These are phyloP conservation scores for Dictyostelium purpureum DNA, from an alignment of 78 protist species.

Conservation along the genomic window DNA sequence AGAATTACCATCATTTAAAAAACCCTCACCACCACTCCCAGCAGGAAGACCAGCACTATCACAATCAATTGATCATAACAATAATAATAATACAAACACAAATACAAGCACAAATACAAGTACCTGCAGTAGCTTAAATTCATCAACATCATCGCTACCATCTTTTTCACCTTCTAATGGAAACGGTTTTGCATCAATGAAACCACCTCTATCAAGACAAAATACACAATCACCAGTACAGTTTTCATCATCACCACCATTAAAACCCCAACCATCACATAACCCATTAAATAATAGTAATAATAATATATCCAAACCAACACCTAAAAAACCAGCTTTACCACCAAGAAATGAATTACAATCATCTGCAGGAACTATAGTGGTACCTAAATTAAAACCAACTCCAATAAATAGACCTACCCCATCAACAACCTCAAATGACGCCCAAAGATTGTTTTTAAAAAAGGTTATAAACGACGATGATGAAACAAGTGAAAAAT, in stretches of 20 bases:
- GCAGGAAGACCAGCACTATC: too few relatives aligned
- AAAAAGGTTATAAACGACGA: constrained; percentile 2
- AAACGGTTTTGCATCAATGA: background rate
- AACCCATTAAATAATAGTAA: background rate
- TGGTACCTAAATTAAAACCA: background rate
- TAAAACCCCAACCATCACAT: background rate
- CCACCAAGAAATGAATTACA: constrained; percentile 53
- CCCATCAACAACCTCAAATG: background rate
- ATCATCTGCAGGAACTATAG: background rate
- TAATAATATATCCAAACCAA: background rate
- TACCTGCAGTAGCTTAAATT: background rate
- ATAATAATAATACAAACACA: background rate
- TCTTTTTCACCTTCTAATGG: background rate
- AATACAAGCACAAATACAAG: background rate
- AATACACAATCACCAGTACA: background rate
- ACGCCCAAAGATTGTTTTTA: constrained; percentile 31
- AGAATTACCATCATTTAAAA: background rate
- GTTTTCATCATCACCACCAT: background rate
- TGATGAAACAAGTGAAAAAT: constrained; percentile 8
- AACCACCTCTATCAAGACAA: constrained; percentile 3
- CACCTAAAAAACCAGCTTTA: constrained; percentile 39
- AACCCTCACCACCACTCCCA: background rate
- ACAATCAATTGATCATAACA: background rate
- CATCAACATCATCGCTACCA: constrained; percentile 18
- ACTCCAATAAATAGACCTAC: background rate